Evolutionary conservation across 148 eudicot species (phyloP).

Genomic region (Dysphania ambrosioides): DNA sequence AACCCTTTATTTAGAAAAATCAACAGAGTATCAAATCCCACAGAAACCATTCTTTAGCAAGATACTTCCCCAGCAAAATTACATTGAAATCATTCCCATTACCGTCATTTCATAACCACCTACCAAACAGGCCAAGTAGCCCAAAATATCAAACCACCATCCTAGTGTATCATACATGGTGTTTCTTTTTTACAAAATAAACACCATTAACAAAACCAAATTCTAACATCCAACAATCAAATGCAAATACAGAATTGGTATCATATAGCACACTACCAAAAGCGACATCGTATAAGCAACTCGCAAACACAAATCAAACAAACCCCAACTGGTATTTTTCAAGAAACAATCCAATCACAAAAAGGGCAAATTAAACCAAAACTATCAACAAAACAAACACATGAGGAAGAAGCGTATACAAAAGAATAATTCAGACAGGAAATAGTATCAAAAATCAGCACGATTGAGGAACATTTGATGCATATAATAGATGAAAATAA

Average conservation of each 20-base stretch:
- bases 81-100: background rate
- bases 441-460: no score
- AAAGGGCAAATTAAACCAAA: background rate
- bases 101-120: background rate
- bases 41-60: no score
- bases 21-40: background rate
- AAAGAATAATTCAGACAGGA: no score
- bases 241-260: background rate
- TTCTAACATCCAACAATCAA: background rate
- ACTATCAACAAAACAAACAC: background rate
- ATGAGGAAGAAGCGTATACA: no score
- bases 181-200: background rate
- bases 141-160: no score
- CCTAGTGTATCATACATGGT: background rate
- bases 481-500: background rate
- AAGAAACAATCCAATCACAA: background rate
- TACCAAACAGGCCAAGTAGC: background rate
- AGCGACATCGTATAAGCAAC: background rate
- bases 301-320: background rate
- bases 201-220: background rate
- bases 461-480: no score
- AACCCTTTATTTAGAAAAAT: no score
- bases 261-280: background rate
- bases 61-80: background rate
- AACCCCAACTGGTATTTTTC: no score